Evolutionary conservation across 768 basidiomycete genomes (phyloP).

Genomic region (Boletus sp.): DNA sequence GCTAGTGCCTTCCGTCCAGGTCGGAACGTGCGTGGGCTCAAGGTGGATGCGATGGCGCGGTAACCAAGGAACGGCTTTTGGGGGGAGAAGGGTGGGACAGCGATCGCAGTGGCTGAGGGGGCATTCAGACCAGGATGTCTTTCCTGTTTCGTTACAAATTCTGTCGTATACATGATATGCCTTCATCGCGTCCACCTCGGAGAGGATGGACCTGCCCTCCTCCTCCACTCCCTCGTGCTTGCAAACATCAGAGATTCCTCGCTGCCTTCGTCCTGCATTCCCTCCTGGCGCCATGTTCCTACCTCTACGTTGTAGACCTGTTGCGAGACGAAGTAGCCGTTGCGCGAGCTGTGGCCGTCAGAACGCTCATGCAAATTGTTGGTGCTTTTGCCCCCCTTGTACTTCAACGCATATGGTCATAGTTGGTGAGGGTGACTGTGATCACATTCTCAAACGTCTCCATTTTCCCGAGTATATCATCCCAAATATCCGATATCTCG

Average conservation of each 20-base stretch:
- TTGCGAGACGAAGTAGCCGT: slow-evolving; percentile 81
- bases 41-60: too few relatives aligned
- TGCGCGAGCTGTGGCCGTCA: slow-evolving; percentile 77
- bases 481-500: slow-evolving; percentile 81
- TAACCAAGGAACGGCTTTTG: too few relatives aligned
- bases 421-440: slow-evolving; percentile 64
- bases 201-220: slow-evolving; percentile 86
- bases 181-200: slow-evolving; percentile 48
- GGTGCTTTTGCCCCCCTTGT: slow-evolving; percentile 36
- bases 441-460: slow-evolving; percentile 63
- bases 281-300: slow-evolving; percentile 74
- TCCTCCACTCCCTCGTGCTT: slow-evolving; percentile 83
- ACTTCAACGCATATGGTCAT: slow-evolving; percentile 18
- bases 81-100: too few relatives aligned
- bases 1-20: too few relatives aligned
- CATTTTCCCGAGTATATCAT: slow-evolving; percentile 93
- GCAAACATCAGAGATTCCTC: slow-evolving; percentile 87
- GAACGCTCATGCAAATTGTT: slow-evolving; percentile 82
- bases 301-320: slow-evolving; percentile 85
- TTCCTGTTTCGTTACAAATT: slow-evolving; percentile 71
- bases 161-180: slow-evolving; percentile 53
- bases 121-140: slow-evolving; percentile 55
- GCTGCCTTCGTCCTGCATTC: slow-evolving; percentile 82
- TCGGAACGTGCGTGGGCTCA: too few relatives aligned
- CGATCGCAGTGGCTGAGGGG: too few relatives aligned